Base-by-base conservation (phyloP, 441 rosid genomes). In the Syzygium malaccense region DNA sequence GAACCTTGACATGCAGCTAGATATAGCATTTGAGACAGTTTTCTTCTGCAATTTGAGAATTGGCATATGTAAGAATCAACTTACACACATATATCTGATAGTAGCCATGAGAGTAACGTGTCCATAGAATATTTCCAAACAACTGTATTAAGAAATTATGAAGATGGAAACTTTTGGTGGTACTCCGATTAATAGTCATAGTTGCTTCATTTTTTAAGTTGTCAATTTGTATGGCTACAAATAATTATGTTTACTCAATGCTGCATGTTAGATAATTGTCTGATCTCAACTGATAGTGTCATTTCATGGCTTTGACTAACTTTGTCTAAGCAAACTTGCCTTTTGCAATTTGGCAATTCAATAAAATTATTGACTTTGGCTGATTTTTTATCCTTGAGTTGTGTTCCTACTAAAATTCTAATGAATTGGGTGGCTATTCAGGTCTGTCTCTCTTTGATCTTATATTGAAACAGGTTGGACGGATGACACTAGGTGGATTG, bases 401-500 rank as follows among this genome's bases (percentile, higher is more conserved):
- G 41, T 19, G 41, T 55, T 85, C 26, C 51, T 85, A 30, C 62
- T 85, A 54, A 55, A 85, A 85, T 54, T 56, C 66, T 55, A n/a
- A 58, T 32, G 86, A 71, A 32, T 85, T 85, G 13, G 86, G 28
- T 13, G 60, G n/a, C 57, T 55, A 30, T 32, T 85, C 57, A 37
- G 80, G 80, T 37, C n/a, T 37, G 80, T 71, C 49, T 71, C 80
- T 37, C 49, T 37, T 85, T 55, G 49, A 8, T 85, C 49, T 79
- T 48, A 17, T 90, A 86, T 88, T 91, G 92, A 32, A 90, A 88
- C 95, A 98, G 99, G 99, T 98, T 89, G 99, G 99, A 86, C 91
- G 95, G 91, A 96, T 96, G 99, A 98, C 99, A 51, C 97, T 98
- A 57, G 99, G 99, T 62, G 99, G 99, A 79, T 92, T 98, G 92